Base-by-base conservation (phyloP, 2,329 filamentous ascomycete genomes). In the Aspergillus glaucus region DNA sequence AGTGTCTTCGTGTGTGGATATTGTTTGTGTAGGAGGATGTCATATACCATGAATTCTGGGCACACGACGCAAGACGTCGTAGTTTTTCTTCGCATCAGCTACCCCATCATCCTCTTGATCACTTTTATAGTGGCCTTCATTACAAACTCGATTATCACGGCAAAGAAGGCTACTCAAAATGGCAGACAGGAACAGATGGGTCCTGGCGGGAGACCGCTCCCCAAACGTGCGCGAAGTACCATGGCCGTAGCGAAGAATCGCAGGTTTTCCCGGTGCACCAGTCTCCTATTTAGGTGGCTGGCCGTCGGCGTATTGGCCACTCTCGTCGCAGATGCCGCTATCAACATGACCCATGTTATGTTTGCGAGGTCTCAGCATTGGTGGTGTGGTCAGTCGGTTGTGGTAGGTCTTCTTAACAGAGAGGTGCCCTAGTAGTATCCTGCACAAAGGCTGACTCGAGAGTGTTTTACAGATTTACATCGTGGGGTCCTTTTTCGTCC, bases 191-290 rank as follows among this genome's bases (percentile, higher is more conserved):
- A 68, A 28, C 69, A 80, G 55, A 83, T 78, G 46, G 91, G 91
- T n/a, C 90, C 91, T 1, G 91, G 88, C 48, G 92, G 91, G 57
- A 91, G 94, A 67, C 89, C 89, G 30, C 75, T 96, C 47, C 90
- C 89, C 51, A 86, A 83, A 64, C 81, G 75, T 71, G 75, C 67
- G 50, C 63, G 70, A 66, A 78, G 64, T 64, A 69, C 67, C 56
- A 74, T 70, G 67, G 72, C 68, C 60, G 74, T 69, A 63, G 73
- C 73, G 55, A 74, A 75, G 51, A 65, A 65, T 45, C 72, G 73
- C 55, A 77, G 82, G 57, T 83, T 89, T 66, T 85, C 84, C 52
- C 78, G 75, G n/a, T 74, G 77, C 43, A 77, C 83, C 57, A 88
- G 87, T 66, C 75, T 81, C 34, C 73, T 88, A 44, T 95, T 95